Evolutionary conservation across 148 eudicot genomes (phyloP).

Genomic region (Rhododendron griersonianum): DNA sequence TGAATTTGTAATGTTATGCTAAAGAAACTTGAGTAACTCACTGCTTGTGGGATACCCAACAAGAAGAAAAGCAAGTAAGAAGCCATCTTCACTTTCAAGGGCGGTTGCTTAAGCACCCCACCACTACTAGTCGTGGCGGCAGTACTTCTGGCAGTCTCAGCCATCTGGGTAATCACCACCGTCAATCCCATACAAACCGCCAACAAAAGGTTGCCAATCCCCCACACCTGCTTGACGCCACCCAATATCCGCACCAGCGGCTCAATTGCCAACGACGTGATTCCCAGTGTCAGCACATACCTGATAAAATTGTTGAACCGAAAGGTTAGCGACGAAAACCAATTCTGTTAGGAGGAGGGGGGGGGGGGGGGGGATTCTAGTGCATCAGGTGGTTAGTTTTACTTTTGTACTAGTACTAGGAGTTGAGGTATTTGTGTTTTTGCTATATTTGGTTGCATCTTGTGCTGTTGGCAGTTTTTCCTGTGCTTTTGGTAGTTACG

Average conservation of each 20-base stretch:
- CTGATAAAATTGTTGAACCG: not conserved
- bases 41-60: conserved; percentile 8
- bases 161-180: conserved; percentile 27
- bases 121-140: not conserved
- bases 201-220: conserved; percentile 45
- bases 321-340: not conserved
- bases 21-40: not conserved
- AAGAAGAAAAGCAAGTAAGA: not conserved
- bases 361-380: not conserved
- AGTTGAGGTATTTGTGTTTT: not conserved
- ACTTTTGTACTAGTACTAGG: no score
- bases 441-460: not conserved
- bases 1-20: not conserved
- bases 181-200: conserved; percentile 43
- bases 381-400: no score
- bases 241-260: conserved; percentile 28
- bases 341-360: not conserved
- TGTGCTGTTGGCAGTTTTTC: no score
- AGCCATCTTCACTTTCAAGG: not conserved
- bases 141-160: not conserved
- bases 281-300: conserved; percentile 38
- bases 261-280: conserved; percentile 46
- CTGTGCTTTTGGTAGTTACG: no score
- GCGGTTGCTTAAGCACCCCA: not conserved
- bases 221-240: conserved; percentile 64